Evolutionary conservation across 345 rosid genomes (phyloP).

Genomic region (Balakata baccata): DNA sequence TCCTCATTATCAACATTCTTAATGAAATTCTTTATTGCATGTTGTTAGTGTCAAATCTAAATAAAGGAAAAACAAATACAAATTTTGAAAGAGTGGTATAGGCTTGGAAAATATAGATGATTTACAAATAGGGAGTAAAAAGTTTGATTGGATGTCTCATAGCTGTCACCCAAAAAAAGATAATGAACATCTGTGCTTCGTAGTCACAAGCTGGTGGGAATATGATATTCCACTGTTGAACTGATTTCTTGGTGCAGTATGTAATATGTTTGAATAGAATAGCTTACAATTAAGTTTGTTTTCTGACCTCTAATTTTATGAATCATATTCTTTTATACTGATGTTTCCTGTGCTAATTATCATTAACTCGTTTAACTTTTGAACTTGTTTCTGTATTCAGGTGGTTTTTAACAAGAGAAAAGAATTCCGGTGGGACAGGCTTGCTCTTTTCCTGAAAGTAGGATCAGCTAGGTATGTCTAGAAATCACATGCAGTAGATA

Average conservation of each 20-base stretch:
- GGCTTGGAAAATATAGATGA: slow-evolving; percentile 4
- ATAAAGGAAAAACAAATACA: neutral
- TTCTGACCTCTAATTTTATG: neutral
- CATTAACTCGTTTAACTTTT: slow-evolving; percentile 1
- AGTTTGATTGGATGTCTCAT: slow-evolving; percentile 1
- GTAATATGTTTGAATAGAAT: neutral
- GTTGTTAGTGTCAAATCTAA: neutral
- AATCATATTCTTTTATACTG: neutral
- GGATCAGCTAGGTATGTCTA: slow-evolving; percentile 54
- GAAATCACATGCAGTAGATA: neutral
- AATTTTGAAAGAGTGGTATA: neutral
- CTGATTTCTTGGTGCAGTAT: neutral
- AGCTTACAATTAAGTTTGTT: neutral
- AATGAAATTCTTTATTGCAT: neutral
- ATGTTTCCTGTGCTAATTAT: neutral
- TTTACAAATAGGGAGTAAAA: neutral
- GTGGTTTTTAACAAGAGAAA: slow-evolving; percentile 71
- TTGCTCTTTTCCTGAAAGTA: slow-evolving; percentile 66
- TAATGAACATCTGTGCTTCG: neutral
- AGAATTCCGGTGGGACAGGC: slow-evolving; percentile 85
- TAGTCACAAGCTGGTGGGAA: neutral
- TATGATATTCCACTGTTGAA: neutral
- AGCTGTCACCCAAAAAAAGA: neutral
- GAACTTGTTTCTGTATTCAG: slow-evolving; percentile 30
- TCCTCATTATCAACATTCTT: neutral